Evolutionary conservation across 768 basidiomycete genomes (phyloP), one percentile per base, ranked within the genome.

Genomic region (Suillus paluster): DNA sequence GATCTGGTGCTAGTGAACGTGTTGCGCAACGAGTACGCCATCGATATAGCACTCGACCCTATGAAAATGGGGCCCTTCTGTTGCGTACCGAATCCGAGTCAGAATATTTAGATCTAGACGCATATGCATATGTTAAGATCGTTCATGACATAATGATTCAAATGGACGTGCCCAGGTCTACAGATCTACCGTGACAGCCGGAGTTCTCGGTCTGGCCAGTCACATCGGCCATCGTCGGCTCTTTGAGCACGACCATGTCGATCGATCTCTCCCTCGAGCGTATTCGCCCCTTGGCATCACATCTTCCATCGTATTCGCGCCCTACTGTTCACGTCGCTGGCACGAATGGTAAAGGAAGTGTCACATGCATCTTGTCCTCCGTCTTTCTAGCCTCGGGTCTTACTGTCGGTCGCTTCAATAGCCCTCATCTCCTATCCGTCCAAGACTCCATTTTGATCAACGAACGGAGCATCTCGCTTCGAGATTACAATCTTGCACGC

Each of bases 341-440:
- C 0, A 99, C 97, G 0, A 99, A 99, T 75, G 97, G 97, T 10
- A 99, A 99, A 75, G 97, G 97, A 39, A 96, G 93, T 67, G 94
- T 97, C 14, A 88, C 94, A 1, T 89, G 90, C 6, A 79, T 95
- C 39, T 73, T 97, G 12, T 86, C 92, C 0, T 93, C 93, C 46
- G 90, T 94, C 67, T 77, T 98, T 9, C 70, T 72, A 5, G 75
- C 81, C 6, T 81, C 88, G 7, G 75, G 79, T 0, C 79, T 91
- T 57, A 78, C 78, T 23, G 81, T 92, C 12, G 97, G 94, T 8
- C 83, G 91, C 39, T 99, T 93, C 83, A 99, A 96, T 74, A 92
- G 88, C 64, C 97, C 97, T 0, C 97, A 99, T 73, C 87, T 99
- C 21, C 75, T 97, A 59, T 82, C 86, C 10, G 78, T 90, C 11